Conservation (phyloP, 352 stramenopile genomes). For the Phytophthora sp. region DNA sequence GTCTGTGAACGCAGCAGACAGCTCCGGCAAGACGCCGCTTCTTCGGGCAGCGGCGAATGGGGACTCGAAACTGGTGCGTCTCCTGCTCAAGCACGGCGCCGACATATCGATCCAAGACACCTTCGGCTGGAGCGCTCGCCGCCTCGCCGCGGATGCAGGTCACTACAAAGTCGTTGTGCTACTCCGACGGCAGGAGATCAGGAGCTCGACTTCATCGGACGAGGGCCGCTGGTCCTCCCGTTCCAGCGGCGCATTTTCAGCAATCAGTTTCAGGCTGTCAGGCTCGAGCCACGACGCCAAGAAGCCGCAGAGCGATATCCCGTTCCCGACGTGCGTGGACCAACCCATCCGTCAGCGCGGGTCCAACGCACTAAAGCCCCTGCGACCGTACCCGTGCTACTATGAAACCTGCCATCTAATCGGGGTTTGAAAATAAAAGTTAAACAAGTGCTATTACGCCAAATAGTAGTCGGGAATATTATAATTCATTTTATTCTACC, state of each 20-base stretch:
- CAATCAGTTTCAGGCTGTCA: not conserved
- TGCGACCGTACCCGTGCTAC: not conserved
- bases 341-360: not conserved
- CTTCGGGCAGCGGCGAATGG: slow-evolving; percentile 20
- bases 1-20: slow-evolving; percentile 17
- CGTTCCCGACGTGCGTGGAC: slow-evolving; percentile 1
- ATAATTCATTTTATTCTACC: no score
- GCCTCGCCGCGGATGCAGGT: slow-evolving; percentile 6
- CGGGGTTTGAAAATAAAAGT: no score
- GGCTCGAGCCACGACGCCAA: not conserved
- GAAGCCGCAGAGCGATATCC: not conserved
- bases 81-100: slow-evolving; percentile 24
- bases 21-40: slow-evolving; percentile 25
- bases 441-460: not conserved
- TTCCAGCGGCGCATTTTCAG: not conserved
- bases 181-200: slow-evolving; percentile 10
- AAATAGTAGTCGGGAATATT: no score
- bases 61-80: slow-evolving; percentile 10
- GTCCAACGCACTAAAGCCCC: slow-evolving; percentile 3
- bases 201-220: not conserved
- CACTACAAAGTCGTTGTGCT: slow-evolving; percentile 11
- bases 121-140: slow-evolving; percentile 20
- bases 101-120: slow-evolving; percentile 6
- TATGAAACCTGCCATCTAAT: not conserved
- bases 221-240: not conserved